Conservation (phyloP, 768 basidiomycete species). For the Boletus vermiculosoides region DNA sequence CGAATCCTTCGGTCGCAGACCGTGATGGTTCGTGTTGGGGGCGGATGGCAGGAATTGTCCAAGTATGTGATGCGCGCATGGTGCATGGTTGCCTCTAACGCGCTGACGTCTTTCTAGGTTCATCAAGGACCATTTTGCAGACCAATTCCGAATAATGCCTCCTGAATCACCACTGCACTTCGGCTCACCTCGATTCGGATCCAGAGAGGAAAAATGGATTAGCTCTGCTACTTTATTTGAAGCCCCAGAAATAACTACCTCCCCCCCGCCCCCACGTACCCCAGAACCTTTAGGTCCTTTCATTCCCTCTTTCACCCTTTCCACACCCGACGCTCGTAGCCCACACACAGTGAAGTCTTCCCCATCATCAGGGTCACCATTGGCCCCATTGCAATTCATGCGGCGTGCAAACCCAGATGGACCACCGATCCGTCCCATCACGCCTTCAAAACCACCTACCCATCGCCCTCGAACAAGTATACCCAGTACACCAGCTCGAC, state of each 20-base stretch:
- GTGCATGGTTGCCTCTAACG: neutral
- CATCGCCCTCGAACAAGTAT: slow-evolving; percentile 44
- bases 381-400: slow-evolving; percentile 83
- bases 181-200: slow-evolving; percentile 37
- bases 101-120: slow-evolving; percentile 51
- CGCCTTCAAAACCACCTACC: slow-evolving; percentile 60
- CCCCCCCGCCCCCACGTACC: slow-evolving; percentile 51
- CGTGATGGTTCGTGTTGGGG: slow-evolving; percentile 95
- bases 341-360: slow-evolving; percentile 50
- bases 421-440: slow-evolving; percentile 51
- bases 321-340: slow-evolving; percentile 46
- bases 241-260: slow-evolving; percentile 40
- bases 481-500: slow-evolving; percentile 48
- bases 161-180: slow-evolving; percentile 57
- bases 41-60: slow-evolving; percentile 90
- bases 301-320: slow-evolving; percentile 67
- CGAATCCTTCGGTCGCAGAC: slow-evolving; percentile 88
- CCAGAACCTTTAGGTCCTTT: slow-evolving; percentile 61
- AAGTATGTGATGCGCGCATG: slow-evolving; percentile 52
- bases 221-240: slow-evolving; percentile 72
- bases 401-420: slow-evolving; percentile 69
- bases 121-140: slow-evolving; percentile 82
- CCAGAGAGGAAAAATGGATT: slow-evolving; percentile 78
- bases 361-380: slow-evolving; percentile 65
- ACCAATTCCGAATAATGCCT: slow-evolving; percentile 70